These are phyloP conservation scores for Penicillium fuscoglaucum DNA, from an alignment of 2,329 filamentous ascomycete genomes.

Conservation along the genomic window DNA sequence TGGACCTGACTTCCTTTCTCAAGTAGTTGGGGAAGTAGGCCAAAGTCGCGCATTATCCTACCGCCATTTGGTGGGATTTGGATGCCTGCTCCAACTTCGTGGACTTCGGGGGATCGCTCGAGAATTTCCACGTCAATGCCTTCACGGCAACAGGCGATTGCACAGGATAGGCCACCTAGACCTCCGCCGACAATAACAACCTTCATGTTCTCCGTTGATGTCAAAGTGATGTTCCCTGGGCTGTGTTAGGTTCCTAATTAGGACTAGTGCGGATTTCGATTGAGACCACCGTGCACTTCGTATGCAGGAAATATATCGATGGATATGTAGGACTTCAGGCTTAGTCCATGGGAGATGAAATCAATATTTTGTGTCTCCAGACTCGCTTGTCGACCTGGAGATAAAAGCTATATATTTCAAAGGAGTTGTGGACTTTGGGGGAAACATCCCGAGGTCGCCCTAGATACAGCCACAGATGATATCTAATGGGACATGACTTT, in stretches of 20 bases:
- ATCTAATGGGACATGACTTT: background rate
- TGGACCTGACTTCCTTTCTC: conserved; percentile 11
- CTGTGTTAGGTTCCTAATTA: background rate
- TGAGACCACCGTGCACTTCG: background rate
- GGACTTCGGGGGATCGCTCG: conserved; percentile 20
- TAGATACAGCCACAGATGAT: background rate
- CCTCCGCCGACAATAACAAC: conserved; percentile 53
- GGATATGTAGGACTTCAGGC: background rate
- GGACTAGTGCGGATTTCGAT: background rate
- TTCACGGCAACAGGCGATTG: conserved; percentile 26
- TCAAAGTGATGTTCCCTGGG: background rate
- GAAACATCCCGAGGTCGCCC: background rate
- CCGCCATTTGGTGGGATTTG: conserved; percentile 32
- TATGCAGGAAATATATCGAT: background rate
- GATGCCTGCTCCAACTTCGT: conserved; percentile 29
- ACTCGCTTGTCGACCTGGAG: background rate
- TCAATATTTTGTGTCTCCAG: too few relatives aligned
- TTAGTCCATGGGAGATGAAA: too few relatives aligned
- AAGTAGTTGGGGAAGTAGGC: conserved; percentile 15
- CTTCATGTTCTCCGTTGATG: conserved; percentile 54
- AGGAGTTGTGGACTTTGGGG: background rate
- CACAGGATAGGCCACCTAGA: conserved; percentile 26
- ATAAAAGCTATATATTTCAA: background rate
- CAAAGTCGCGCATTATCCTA: conserved; percentile 20
- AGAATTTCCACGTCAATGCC: conserved; percentile 24